Evolutionary conservation across 1,139 yeast species (phyloP).

Genomic region (Suhomyces bribrorum): DNA sequence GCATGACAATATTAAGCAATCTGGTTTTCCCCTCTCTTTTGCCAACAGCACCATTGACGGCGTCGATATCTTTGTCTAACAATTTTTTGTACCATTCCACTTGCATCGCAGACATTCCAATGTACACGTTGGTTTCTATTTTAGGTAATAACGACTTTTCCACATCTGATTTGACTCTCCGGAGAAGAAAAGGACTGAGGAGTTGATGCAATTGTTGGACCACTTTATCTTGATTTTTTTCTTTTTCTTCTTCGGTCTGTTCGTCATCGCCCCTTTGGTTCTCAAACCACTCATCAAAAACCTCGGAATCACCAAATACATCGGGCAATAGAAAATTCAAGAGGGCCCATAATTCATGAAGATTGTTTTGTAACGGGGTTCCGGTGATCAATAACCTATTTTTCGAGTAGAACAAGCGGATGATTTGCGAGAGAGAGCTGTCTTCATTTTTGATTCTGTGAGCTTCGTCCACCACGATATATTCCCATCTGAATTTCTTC

Average conservation of each 20-base stretch:
- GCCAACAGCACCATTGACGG: slow-evolving; percentile 90
- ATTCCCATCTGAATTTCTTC: slow-evolving; percentile 89
- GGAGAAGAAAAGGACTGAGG: slow-evolving; percentile 79
- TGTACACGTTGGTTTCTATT: slow-evolving; percentile 83
- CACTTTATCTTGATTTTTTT: slow-evolving; percentile 66
- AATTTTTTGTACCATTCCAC: slow-evolving; percentile 85
- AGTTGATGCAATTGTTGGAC: slow-evolving; percentile 86
- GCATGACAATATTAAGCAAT: slow-evolving; percentile 92
- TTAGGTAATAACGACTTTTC: slow-evolving; percentile 89
- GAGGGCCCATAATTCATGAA: slow-evolving; percentile 95
- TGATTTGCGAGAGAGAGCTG: slow-evolving; percentile 84
- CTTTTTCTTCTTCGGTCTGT: slow-evolving; percentile 29
- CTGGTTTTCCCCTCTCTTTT: slow-evolving; percentile 90
- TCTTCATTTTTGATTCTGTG: slow-evolving; percentile 96
- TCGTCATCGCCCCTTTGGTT: slow-evolving; percentile 34
- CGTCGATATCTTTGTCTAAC: slow-evolving; percentile 91
- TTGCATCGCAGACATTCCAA: slow-evolving; percentile 96
- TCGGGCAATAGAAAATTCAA: slow-evolving; percentile 89
- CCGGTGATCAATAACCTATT: slow-evolving; percentile 90
- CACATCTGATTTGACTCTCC: slow-evolving; percentile 91
- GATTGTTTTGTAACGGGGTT: slow-evolving; percentile 90
- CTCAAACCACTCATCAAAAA: slow-evolving; percentile 88
- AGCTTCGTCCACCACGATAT: slow-evolving; percentile 93
- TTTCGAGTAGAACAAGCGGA: slow-evolving; percentile 80
- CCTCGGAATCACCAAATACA: slow-evolving; percentile 87